A percentile compares a stretch with the other conserved stretches of the same genome.
These are phyloP conservation scores for Eucalyptus victrix DNA, from an alignment of 345 rosid species.

Conservation along the genomic window DNA sequence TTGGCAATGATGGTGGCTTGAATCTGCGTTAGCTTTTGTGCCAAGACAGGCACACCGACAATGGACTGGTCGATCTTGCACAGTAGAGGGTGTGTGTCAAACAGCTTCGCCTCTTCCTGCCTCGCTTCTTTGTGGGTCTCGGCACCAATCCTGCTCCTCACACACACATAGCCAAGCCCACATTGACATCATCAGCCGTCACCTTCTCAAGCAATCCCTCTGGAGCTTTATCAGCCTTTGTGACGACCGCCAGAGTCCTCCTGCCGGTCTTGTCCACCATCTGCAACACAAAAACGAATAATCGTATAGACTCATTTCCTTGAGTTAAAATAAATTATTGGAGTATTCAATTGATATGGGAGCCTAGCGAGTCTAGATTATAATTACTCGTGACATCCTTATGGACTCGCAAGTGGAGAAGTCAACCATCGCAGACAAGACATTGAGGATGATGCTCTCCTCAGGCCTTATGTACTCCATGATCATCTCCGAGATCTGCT, in stretches of 20 bases:
- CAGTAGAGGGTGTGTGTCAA: neutral
- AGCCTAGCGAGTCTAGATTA: neutral
- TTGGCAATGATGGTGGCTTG: conserved; percentile 10
- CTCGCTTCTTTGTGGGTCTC: conserved; percentile 16
- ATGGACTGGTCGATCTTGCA: conserved; percentile 17
- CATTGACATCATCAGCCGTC: conserved; percentile 24
- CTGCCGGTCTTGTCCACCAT: conserved; percentile 22
- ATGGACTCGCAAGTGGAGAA: conserved; percentile 44
- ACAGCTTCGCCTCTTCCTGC: conserved; percentile 1
- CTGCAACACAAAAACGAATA: neutral
- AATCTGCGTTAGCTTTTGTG: conserved; percentile 12
- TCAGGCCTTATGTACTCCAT: conserved; percentile 26
- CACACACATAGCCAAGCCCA: conserved; percentile 42
- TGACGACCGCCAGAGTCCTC: conserved; percentile 39
- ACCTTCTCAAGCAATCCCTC: conserved; percentile 39
- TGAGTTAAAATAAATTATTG: neutral
- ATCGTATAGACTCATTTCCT: neutral
- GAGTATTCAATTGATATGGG: neutral
- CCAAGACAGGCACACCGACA: conserved; percentile 20
- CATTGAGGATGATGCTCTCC: conserved; percentile 34
- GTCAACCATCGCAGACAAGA: conserved; percentile 29
- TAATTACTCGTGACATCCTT: conserved; percentile 15
- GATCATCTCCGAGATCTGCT: conserved; percentile 21
- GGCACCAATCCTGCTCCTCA: conserved; percentile 26
- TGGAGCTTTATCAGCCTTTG: conserved; percentile 33